Base-by-base conservation (phyloP, 2,329 filamentous ascomycete genomes). In the Cladophialophora chaetospira region DNA sequence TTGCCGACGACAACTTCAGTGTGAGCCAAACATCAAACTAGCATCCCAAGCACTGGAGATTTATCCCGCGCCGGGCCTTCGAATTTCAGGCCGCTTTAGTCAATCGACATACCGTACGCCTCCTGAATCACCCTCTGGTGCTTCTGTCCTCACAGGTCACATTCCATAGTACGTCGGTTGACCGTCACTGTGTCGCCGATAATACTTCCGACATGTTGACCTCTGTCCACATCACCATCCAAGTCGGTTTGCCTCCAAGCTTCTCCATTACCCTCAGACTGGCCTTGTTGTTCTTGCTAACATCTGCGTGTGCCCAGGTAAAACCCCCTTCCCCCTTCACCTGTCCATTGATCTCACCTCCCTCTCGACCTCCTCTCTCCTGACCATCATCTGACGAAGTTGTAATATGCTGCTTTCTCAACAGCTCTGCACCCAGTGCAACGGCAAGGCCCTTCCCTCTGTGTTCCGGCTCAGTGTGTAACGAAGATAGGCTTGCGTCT, bases 241-340 rank as follows among this genome's bases (percentile, higher is more conserved):
- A 73, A 57, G 63, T 62, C 1, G 68, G 55, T 52, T 62, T 48
- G 4, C 73, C 75, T 2, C 73, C 75, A 55, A 76, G 58, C 64
- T 77, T 77, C 67, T 75, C 71, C 75, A 77, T 76, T 19, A 75
- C 74, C 42, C 70, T 67, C 15, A 67, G 65, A 69, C 74, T 76
- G 1, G 71, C 67, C 33, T 44, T 31, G 61, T 77, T 77, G 29
- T 56, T 56, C 46, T 61, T 54, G 28, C 64, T 66, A 43, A 75
- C 74, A 54, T 76, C 74, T 3, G 72, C 66, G 67, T 74, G 72
- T n/a, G 67, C 67, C 68, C 69, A 74, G 5, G n/a, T n/a, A n/a
- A n/a, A 11, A 50, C 64, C 2, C 61, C 63, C 4, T 58, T 46
- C 5, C 59, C 57, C 29, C 15, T 15, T 5, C 15, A 2, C 31